Conservation (phyloP, 768 basidiomycete genomes). For the Kondoa malvinella region DNA sequence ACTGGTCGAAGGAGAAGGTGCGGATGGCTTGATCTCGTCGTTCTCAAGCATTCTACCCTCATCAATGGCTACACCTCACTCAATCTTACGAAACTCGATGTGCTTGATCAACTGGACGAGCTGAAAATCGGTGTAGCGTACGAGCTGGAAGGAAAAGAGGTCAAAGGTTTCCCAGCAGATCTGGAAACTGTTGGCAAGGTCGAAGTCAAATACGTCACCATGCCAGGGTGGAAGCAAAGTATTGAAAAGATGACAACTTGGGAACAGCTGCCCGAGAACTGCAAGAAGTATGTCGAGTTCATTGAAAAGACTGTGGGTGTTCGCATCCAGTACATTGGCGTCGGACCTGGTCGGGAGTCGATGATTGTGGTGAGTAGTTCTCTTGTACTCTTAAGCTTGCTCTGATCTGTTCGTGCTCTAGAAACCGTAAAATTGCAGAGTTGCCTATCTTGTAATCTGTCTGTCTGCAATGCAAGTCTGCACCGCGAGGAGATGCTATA, state of each 20-base stretch:
- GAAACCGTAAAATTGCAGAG: too few relatives aligned
- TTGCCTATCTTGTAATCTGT: too few relatives aligned
- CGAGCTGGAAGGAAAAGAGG: conserved; percentile 53
- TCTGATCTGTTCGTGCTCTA: neutral
- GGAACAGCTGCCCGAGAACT: conserved; percentile 63
- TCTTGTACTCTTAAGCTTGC: neutral
- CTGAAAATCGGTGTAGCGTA: conserved; percentile 80
- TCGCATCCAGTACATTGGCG: conserved; percentile 78
- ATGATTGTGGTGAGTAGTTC: neutral
- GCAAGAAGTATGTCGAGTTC: conserved; percentile 68
- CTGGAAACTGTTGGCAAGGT: conserved; percentile 56
- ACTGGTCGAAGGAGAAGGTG: conserved; percentile 84
- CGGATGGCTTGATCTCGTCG: conserved; percentile 94
- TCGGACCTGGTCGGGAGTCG: conserved; percentile 61
- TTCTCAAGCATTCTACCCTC: conserved; percentile 73
- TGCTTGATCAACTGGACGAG: conserved; percentile 65
- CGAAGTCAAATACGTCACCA: conserved; percentile 67
- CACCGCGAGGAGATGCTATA: too few relatives aligned
- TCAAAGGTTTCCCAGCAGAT: conserved; percentile 79
- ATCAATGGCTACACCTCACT: conserved; percentile 91
- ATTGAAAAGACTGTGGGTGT: conserved; percentile 59
- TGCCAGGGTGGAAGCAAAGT: conserved; percentile 76
- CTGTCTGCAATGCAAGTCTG: too few relatives aligned
- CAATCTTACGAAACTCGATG: conserved; percentile 91
- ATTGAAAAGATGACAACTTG: conserved; percentile 51